Evolutionary conservation across 1,284 basidiomycete species (phyloP), one percentile per base, ranked within the genome.

Genomic region (Rugosomyces carneus): DNA sequence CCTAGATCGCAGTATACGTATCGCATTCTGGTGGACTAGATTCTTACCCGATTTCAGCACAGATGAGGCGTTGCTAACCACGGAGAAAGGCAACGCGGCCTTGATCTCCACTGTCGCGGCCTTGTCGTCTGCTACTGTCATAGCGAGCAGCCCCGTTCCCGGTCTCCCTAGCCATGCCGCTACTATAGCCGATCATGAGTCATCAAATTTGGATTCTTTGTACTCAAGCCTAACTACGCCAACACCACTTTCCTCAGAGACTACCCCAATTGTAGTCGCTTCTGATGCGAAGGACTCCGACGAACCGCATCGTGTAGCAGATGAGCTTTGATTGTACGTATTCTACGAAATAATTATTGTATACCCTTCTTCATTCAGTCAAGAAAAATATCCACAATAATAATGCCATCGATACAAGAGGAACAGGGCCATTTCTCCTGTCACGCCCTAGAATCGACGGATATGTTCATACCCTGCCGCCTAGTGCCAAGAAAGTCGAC

Each of bases 11-110:
- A 72, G 83, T 3, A 40, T 89, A 35, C 69, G 80, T 34, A 64
- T 89, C 3, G 84, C 80, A 1, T 79, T 90, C 48, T 89, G 83
- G 80, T 90, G 86, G 86, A 86, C 83, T 23, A 69, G 77, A 32
- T 86, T 86, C 45, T 46, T 88, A 0, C 86, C 85, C 10, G 63
- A 67, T 51, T 68, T 70, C 42, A 56, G 61, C 20, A 60, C 58
- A 18, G 64, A 70, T 27, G 54, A 42, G 23, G 55, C 56, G 37
- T 39, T 68, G 27, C 39, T 69, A 42, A 47, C 51, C 27, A 47
- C 53, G 37, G 59, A 56, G 21, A 56, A 68, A 59, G 55, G 49
- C 13, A 47, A 24, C 13, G 5, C 34, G 9, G 18, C 10, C 26
- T 15, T 44, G 3, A 31, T 45, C 2, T 44, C 45, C 9, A 16